Conservation (phyloP, 257 asterid genomes). For the Penstemon davidsonii region DNA sequence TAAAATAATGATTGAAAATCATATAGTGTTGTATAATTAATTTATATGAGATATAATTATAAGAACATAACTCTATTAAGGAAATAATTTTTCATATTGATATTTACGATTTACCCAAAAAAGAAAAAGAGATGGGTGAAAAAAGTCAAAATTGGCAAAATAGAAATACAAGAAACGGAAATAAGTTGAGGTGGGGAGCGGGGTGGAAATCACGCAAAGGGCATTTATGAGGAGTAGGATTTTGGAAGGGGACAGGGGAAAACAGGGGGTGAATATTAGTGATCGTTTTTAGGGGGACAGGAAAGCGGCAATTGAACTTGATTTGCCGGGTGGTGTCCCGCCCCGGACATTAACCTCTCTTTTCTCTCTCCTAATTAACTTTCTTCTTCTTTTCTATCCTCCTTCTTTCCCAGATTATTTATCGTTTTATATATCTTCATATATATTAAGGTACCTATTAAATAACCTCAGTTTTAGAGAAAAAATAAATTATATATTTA, state of each 20-base stretch:
- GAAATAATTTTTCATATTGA: neutral
- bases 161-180: neutral
- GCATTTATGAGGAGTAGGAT: conserved; percentile 15
- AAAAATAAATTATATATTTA: neutral
- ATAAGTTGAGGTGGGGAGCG: neutral
- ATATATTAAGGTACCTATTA: no score
- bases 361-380: conserved; percentile 24
- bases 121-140: no score
- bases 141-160: no score
- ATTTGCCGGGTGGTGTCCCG: conserved; percentile 41
- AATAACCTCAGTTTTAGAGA: no score
- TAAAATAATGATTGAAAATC: no score
- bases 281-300: conserved; percentile 47
- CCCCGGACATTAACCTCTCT: neutral
- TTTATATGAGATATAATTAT: no score
- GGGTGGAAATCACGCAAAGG: conserved; percentile 29
- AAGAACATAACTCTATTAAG: neutral
- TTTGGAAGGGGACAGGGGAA: conserved; percentile 29
- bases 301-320: conserved; percentile 54
- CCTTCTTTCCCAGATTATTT: no score
- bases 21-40: no score
- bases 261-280: conserved; percentile 27
- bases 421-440: no score
- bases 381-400: neutral
- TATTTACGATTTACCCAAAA: no score